Evolutionary conservation across 2,329 filamentous ascomycete species (phyloP).

Genomic region (Colletotrichum tanaceti): DNA sequence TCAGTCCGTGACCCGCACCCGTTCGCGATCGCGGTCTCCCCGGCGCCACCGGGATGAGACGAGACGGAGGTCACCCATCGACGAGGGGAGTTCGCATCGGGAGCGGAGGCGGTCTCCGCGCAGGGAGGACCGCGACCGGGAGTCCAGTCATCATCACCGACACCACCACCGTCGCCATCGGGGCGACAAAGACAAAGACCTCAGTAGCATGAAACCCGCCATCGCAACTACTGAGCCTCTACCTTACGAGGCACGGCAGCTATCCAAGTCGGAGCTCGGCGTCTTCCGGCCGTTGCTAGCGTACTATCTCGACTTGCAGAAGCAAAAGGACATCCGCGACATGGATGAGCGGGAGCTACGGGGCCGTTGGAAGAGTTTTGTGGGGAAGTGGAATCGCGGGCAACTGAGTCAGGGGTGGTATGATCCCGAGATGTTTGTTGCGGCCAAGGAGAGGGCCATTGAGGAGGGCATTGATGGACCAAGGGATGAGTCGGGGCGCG

Average conservation of each 20-base stretch:
- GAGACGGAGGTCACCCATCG: conserved; percentile 34
- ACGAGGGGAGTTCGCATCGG: conserved; percentile 8
- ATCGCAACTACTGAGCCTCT: conserved; percentile 51
- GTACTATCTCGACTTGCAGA: conserved; percentile 89
- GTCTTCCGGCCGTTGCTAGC: conserved; percentile 79
- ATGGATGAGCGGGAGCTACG: conserved; percentile 80
- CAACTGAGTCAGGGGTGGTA: conserved; percentile 95
- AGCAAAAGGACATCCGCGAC: conserved; percentile 74
- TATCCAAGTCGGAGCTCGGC: conserved; percentile 77
- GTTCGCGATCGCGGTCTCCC: conserved; percentile 31
- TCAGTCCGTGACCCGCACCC: conserved; percentile 45
- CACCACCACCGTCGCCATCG: conserved; percentile 36
- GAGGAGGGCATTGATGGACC: conserved; percentile 18
- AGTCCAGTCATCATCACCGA: conserved; percentile 22
- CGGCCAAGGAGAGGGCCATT: conserved; percentile 48
- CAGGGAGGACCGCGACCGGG: conserved; percentile 12
- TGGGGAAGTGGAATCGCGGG: conserved; percentile 90
- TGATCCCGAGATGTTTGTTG: conserved; percentile 75
- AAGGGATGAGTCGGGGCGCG: neutral
- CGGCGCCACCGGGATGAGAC: conserved; percentile 23
- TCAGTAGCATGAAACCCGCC: conserved; percentile 23
- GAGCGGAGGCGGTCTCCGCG: conserved; percentile 9
- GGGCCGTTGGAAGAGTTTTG: conserved; percentile 94
- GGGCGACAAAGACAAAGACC: conserved; percentile 12
- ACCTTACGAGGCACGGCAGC: conserved; percentile 72